These are phyloP conservation scores for Mycena vulgaris DNA, from an alignment of 768 basidiomycete species.

Conservation along the genomic window DNA sequence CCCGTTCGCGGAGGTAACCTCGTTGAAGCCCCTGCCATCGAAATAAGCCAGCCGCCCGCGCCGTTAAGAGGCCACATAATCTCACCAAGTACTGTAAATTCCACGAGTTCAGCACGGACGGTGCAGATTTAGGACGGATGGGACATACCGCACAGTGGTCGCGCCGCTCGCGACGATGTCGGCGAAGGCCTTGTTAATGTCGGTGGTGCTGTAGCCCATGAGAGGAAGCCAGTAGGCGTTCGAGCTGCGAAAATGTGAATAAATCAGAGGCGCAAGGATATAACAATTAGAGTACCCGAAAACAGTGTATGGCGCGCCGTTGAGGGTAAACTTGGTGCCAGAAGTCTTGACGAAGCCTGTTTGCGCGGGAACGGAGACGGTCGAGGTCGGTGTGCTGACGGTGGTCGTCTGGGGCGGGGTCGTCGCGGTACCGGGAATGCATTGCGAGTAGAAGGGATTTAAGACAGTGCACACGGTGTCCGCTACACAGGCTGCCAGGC, in stretches of 20 bases:
- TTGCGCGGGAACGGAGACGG: slow-evolving; percentile 37
- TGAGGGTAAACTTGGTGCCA: slow-evolving; percentile 58
- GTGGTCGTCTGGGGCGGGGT: slow-evolving; percentile 8
- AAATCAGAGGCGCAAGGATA: background rate
- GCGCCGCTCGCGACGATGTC: slow-evolving; percentile 67
- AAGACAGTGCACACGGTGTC: slow-evolving; percentile 1
- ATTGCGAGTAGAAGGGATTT: slow-evolving; percentile 30
- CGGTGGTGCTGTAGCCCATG: slow-evolving; percentile 58
- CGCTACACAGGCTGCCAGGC: background rate
- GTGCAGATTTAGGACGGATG: slow-evolving; percentile 47
- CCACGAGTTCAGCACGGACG: background rate
- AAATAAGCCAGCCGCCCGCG: background rate
- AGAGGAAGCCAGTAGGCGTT: slow-evolving; percentile 76
- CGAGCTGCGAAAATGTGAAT: slow-evolving; percentile 43
- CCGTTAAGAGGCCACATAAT: background rate
- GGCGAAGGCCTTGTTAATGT: slow-evolving; percentile 67
- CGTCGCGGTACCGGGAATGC: slow-evolving; percentile 13
- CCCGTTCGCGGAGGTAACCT: slow-evolving; percentile 64
- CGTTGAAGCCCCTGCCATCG: slow-evolving; percentile 63
- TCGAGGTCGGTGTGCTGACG: slow-evolving; percentile 9
- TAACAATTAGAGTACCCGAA: slow-evolving; percentile 51
- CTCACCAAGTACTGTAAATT: slow-evolving; percentile 37
- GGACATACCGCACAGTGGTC: slow-evolving; percentile 63
- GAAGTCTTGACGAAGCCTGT: slow-evolving; percentile 54
- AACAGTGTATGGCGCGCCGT: slow-evolving; percentile 54